Base-by-base conservation (phyloP, 2,329 filamentous ascomycete species). In the Colletotrichum tanaceti region DNA sequence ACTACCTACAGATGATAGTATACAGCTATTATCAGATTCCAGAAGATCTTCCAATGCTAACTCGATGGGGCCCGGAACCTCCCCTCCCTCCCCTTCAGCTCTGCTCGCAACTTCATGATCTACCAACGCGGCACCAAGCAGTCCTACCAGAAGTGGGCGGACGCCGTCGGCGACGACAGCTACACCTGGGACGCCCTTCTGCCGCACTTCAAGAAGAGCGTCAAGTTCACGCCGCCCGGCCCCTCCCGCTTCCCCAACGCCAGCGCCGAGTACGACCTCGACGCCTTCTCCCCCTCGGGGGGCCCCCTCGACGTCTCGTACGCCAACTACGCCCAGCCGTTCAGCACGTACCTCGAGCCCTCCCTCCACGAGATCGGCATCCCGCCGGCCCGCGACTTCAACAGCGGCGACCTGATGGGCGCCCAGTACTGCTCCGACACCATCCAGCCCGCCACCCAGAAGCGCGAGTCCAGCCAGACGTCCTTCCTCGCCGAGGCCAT, bases 301-400 rank as follows among this genome's bases (percentile, higher is more conserved):
- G 75, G 75, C 5, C 75, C 76, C 1, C 60, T 79, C 4, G 69
- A 71, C 6, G 71, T 77, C 1, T 72, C 73, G 4, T 76, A 70
- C 58, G 53, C 72, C 58, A 76, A 74, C 72, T 76, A 72, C n/a
- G 74, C 61, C 41, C 52, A 73, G n/a, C 55, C 74, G 1, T 74
- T 71, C 24, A 66, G 65, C 47, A 73, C 72, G 1, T 76, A 72
- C 68, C 52, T 72, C 41, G 71, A 67, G 14, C 50, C 50, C n/a
- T 82, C 77, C 1, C 76, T 85, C 63, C 71, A 80, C 18, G 77
- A 77, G 3, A 77, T 84, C 11, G 83, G 83, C 1, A 74, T 86
- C 63, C 75, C 24, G 24, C 70, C 28, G 5, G 32, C 2, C 55
- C 74, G 3, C 28, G 82, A 79, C 28, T 82, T 84, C 70, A 80